Evolutionary conservation across 257 asterid species (phyloP).

Genomic region (Solanum bulbocastanum): DNA sequence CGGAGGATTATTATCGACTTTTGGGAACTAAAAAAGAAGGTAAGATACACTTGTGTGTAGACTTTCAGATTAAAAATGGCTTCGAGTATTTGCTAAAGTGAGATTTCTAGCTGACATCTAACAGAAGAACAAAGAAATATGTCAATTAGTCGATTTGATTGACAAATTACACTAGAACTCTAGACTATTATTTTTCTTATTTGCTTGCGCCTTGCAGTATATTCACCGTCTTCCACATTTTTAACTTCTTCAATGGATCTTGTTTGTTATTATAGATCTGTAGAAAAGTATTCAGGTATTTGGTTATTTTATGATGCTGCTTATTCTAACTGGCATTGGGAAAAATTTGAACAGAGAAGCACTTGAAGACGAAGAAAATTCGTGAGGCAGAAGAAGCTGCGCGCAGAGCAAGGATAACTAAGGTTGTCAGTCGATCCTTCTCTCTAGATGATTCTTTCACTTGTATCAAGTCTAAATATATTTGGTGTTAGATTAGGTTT

Average conservation of each 20-base stretch:
- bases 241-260: background rate
- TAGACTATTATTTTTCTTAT: background rate
- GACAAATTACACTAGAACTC: background rate
- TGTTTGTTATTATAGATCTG: background rate
- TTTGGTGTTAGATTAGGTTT: background rate
- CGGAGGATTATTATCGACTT: constrained; percentile 80
- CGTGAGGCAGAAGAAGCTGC: constrained; percentile 92
- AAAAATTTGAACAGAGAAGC: constrained; percentile 39
- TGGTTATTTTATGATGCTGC: background rate
- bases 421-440: constrained; percentile 41
- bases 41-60: constrained; percentile 6
- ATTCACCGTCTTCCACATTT: background rate
- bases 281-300: background rate
- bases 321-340: constrained; percentile 2
- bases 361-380: constrained; percentile 72
- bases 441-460: background rate
- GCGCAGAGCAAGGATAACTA: constrained; percentile 74
- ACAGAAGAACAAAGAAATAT: background rate
- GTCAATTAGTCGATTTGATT: background rate
- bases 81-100: background rate
- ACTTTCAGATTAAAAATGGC: background rate
- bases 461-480: background rate
- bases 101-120: background rate
- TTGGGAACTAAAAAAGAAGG: constrained; percentile 83
- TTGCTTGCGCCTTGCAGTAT: background rate